Percentiles rank a stretch among this genome's conserved stretches.
Conservation (phyloP, 306 rosid genomes). For the Delonix regia region DNA sequence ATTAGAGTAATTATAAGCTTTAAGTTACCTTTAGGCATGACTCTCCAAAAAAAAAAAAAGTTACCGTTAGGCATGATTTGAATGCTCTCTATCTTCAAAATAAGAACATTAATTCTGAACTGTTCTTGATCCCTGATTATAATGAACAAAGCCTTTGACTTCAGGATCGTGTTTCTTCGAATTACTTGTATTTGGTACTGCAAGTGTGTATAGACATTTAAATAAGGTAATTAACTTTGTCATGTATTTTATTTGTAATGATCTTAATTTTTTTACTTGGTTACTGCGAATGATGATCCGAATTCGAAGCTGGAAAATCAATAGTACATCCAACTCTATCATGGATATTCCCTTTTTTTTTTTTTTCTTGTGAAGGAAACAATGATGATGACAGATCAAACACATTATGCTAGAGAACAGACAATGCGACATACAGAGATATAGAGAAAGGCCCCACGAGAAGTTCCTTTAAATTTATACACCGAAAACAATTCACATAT, state of each 20-base stretch:
- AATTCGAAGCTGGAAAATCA: background rate
- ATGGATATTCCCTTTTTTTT: background rate
- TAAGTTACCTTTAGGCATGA: no score
- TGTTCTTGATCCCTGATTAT: no score
- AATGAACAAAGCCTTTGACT: no score
- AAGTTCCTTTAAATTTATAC: constrained; percentile 22
- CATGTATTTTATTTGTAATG: no score
- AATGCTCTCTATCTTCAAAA: no score
- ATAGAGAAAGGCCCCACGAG: constrained; percentile 36
- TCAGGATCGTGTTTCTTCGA: no score
- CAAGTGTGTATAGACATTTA: no score
- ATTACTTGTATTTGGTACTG: no score
- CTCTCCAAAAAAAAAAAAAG: no score
- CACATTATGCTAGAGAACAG: constrained; percentile 31
- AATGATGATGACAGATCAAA: constrained; percentile 38
- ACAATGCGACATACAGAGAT: constrained; percentile 35
- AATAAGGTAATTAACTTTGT: no score
- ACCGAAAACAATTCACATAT: constrained; percentile 18
- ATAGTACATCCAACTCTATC: background rate
- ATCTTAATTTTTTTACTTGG: background rate
- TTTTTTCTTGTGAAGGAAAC: constrained; percentile 35
- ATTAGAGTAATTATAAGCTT: background rate
- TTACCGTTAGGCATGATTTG: no score
- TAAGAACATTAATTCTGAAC: no score
- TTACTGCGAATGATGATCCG: background rate